These are phyloP conservation scores for Dissophora globulifera DNA, from an alignment of 192 early-diverging fungal species.

Conservation along the genomic window DNA sequence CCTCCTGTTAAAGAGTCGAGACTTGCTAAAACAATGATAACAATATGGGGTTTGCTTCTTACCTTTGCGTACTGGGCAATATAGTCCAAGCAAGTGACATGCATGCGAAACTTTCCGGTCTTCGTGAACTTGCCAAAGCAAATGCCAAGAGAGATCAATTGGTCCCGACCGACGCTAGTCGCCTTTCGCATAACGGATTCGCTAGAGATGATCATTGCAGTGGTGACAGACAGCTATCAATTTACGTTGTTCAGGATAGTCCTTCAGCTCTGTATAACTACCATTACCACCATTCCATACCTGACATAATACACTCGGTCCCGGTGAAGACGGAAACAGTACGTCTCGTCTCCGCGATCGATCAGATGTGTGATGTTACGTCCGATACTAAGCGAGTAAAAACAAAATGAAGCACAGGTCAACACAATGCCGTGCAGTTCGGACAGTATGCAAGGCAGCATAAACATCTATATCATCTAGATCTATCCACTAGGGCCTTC, in stretches of 20 bases:
- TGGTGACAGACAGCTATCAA: no score
- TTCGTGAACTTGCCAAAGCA: constrained; percentile 99
- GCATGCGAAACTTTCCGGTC: constrained; percentile 95
- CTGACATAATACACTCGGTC: constrained; percentile 98
- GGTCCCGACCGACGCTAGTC: constrained; percentile 82
- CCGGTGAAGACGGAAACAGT: constrained; percentile 95
- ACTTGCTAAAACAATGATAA: no score
- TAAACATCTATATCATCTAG: no score
- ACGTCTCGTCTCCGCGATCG: constrained; percentile 94
- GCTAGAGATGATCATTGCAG: constrained; percentile 59
- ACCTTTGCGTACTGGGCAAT: constrained; percentile 96
- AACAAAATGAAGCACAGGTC: no score
- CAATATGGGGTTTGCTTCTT: no score
- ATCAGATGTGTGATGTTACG: constrained; percentile 95
- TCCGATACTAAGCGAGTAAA: constrained; percentile 92
- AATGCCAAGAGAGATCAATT: constrained; percentile 91
- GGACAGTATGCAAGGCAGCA: no score
- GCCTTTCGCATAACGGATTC: constrained; percentile 94
- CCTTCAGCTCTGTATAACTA: no score
- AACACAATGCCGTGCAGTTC: no score
- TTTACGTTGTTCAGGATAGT: no score
- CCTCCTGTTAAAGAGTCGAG: no score
- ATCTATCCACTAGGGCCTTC: no score
- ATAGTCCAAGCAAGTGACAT: constrained; percentile 92
- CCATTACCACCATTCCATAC: constrained; percentile 44